Evolutionary conservation across 176 grass and related monocot genomes (phyloP).

Genomic region (Leersia perrieri): DNA sequence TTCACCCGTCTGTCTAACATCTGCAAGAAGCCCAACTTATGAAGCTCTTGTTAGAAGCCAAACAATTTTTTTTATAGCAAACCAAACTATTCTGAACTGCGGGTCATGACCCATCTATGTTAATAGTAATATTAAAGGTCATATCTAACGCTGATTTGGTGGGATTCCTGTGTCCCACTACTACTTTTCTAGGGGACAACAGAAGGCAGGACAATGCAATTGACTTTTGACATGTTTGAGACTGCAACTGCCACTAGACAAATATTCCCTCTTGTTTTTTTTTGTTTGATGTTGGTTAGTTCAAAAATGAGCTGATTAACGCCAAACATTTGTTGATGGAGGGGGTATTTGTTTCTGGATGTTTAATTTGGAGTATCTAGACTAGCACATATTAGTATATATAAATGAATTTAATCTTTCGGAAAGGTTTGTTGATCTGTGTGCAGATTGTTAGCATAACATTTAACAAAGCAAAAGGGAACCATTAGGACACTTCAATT

Average conservation of each 20-base stretch:
- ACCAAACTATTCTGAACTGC: constrained; percentile 10
- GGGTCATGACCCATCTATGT: constrained; percentile 27
- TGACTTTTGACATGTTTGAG: constrained; percentile 31
- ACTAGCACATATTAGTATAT: background rate
- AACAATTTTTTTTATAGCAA: background rate
- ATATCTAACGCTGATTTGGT: constrained; percentile 8
- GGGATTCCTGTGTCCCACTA: constrained; percentile 15
- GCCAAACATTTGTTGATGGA: too few species aligned
- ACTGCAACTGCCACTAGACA: constrained; percentile 15
- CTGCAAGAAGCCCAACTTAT: constrained; percentile 7
- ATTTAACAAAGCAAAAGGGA: constrained; percentile 9
- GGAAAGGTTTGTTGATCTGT: background rate
- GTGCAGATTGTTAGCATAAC: background rate
- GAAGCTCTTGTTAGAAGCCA: constrained; percentile 28
- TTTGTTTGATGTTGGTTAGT: too few species aligned
- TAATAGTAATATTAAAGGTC: constrained; percentile 18
- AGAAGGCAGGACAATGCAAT: constrained; percentile 23
- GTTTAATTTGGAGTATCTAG: background rate
- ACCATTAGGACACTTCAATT: constrained; percentile 1
- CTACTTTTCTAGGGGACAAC: constrained; percentile 25
- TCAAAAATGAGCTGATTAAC: too few species aligned
- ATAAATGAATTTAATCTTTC: constrained; percentile 14
- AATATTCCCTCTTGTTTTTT: too few species aligned
- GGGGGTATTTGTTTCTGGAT: constrained; percentile 4
- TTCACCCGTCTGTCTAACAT: constrained; percentile 13